Evolutionary conservation across 2,329 filamentous ascomycete genomes (phyloP).

Genomic region (Endoconidiophora laricicola): DNA sequence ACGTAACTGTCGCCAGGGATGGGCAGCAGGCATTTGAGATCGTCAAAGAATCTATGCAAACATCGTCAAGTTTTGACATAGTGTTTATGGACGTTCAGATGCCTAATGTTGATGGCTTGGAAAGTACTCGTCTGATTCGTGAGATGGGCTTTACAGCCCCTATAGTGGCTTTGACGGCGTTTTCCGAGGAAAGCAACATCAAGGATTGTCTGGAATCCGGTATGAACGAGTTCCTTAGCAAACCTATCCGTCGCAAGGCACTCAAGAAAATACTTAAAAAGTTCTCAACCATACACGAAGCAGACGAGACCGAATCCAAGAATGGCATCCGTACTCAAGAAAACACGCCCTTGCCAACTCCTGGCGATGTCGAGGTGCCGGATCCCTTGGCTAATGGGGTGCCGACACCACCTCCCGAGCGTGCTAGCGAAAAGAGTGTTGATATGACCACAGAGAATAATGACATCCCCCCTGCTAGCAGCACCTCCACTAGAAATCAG

Average conservation of each 20-base stretch:
- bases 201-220: constrained; percentile 75
- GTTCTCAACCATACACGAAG: constrained; percentile 66
- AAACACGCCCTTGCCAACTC: constrained; percentile 4
- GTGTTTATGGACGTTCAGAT: constrained; percentile 97
- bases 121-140: constrained; percentile 72
- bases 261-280: constrained; percentile 75
- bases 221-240: constrained; percentile 77
- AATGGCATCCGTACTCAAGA: constrained; percentile 1
- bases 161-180: constrained; percentile 81
- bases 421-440: constrained; percentile 9
- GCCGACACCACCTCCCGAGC: constrained; percentile 11
- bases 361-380: constrained; percentile 2
- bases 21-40: constrained; percentile 76
- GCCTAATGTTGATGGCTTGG: constrained; percentile 80
- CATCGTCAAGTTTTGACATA: constrained; percentile 57
- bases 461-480: not conserved
- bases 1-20: constrained; percentile 76
- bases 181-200: constrained; percentile 77
- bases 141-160: constrained; percentile 74
- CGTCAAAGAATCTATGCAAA: constrained; percentile 68
- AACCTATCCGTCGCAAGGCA: constrained; percentile 63
- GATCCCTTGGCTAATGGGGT: constrained; percentile 9
- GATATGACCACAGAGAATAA: not conserved
- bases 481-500: too few relatives aligned
- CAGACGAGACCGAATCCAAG: not conserved